These are phyloP conservation scores for Metschnikowia chrysomelidarum DNA, from an alignment of 805 yeast genomes.

Conservation along the genomic window DNA sequence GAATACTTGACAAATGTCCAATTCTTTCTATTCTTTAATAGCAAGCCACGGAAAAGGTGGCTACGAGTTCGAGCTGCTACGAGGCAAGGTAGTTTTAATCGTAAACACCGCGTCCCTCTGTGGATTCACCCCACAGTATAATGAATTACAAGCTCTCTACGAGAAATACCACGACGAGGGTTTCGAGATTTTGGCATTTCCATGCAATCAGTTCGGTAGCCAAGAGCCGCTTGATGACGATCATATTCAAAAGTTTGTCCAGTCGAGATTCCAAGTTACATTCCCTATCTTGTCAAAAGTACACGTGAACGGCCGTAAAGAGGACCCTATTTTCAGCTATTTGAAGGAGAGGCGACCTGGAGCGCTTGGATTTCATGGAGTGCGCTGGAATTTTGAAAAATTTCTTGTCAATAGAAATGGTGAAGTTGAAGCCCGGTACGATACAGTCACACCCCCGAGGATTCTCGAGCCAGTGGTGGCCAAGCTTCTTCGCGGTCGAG, in stretches of 20 bases:
- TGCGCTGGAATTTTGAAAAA: slow-evolving; percentile 81
- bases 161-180: slow-evolving; percentile 62
- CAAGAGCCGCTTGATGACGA: slow-evolving; percentile 70
- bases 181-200: slow-evolving; percentile 75
- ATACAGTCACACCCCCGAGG: slow-evolving; percentile 67
- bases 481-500: slow-evolving; percentile 14
- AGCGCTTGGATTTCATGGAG: slow-evolving; percentile 39
- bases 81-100: slow-evolving; percentile 23
- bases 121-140: slow-evolving; percentile 38
- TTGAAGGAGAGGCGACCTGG: slow-evolving; percentile 29
- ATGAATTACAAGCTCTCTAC: slow-evolving; percentile 67
- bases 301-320: slow-evolving; percentile 35
- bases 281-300: slow-evolving; percentile 40
- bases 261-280: slow-evolving; percentile 28
- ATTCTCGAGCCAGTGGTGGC: slow-evolving; percentile 42
- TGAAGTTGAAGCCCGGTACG: slow-evolving; percentile 55
- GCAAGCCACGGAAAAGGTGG: slow-evolving; percentile 4
- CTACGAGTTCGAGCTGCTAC: slow-evolving; percentile 14
- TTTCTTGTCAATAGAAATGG: slow-evolving; percentile 61
- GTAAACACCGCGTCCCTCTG: slow-evolving; percentile 27
- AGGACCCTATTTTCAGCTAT: slow-evolving; percentile 28
- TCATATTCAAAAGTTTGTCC: slow-evolving; percentile 22
- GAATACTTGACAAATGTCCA: slow-evolving; percentile 4
- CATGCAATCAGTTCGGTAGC: slow-evolving; percentile 85
- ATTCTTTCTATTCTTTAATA: slow-evolving; percentile 9